These are phyloP conservation scores for Metarhizium anisopliae DNA, from an alignment of 2,329 filamentous ascomycete species.

Conservation along the genomic window DNA sequence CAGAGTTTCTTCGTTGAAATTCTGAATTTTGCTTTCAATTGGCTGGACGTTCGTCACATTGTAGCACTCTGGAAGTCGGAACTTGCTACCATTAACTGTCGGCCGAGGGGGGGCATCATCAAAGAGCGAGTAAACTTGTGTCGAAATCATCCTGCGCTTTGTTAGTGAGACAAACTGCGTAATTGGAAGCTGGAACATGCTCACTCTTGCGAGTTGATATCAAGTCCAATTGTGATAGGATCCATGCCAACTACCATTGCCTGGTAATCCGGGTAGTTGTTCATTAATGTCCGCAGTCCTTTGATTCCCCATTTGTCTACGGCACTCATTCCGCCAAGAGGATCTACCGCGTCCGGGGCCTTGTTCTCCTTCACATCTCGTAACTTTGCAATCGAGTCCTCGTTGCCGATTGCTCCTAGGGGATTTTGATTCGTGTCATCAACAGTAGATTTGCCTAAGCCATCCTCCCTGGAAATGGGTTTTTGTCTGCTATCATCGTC, in stretches of 20 bases:
- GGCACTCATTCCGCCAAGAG: slow-evolving; percentile 51
- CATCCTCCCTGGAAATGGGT: slow-evolving; percentile 32
- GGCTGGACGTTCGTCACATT: slow-evolving; percentile 57
- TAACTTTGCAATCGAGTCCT: slow-evolving; percentile 27
- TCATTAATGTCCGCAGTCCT: slow-evolving; percentile 54
- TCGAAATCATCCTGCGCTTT: slow-evolving; percentile 40
- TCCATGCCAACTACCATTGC: slow-evolving; percentile 53
- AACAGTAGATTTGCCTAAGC: slow-evolving; percentile 22
- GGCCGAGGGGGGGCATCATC: slow-evolving; percentile 51
- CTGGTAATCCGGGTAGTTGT: slow-evolving; percentile 54
- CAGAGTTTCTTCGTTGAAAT: slow-evolving; percentile 60
- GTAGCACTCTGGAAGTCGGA: slow-evolving; percentile 56
- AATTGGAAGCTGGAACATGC: slow-evolving; percentile 15
- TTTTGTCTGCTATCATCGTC: slow-evolving; percentile 34
- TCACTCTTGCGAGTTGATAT: slow-evolving; percentile 49
- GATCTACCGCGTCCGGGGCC: slow-evolving; percentile 41
- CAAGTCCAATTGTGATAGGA: slow-evolving; percentile 46
- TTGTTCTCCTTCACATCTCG: slow-evolving; percentile 34
- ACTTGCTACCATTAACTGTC: slow-evolving; percentile 40
- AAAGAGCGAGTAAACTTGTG: slow-evolving; percentile 52
- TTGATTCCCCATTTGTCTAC: slow-evolving; percentile 58
- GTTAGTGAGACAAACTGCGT: slow-evolving; percentile 10
- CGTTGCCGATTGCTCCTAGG: slow-evolving; percentile 39
- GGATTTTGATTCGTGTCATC: slow-evolving; percentile 29
- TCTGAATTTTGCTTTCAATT: slow-evolving; percentile 55